A percentile compares a stretch with the other conserved stretches of the same genome.
phyloP scores from a whole-genome alignment of 164 flowering plant genomes.

The Magnolia officinalis region DNA sequence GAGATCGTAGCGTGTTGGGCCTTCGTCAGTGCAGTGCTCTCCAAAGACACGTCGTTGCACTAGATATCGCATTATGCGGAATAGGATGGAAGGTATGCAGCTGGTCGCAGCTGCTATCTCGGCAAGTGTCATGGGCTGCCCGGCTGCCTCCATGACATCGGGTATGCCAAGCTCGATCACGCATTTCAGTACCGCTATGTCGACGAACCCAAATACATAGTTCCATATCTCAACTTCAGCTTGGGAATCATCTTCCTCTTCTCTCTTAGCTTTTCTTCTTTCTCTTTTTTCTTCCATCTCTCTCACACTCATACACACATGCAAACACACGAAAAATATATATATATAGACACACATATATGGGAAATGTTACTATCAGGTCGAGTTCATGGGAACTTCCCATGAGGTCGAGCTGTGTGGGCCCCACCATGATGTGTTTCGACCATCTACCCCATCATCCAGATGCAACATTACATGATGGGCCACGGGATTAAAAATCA shows the following conservation, averaged over 20 bases:
- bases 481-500: no score
- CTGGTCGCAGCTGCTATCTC: slow-evolving; percentile 35
- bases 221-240: slow-evolving; percentile 48
- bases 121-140: slow-evolving; percentile 35
- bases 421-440: no score
- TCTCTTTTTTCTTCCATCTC: no score
- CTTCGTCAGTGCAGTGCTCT: background rate
- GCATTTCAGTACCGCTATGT: slow-evolving; percentile 52
- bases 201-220: slow-evolving; percentile 41
- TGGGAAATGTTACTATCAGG: no score
- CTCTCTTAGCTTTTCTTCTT: background rate
- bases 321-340: no score
- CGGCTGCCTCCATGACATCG: slow-evolving; percentile 39
- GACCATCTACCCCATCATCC: no score
- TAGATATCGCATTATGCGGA: slow-evolving; percentile 53
- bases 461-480: no score
- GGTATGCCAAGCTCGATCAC: slow-evolving; percentile 60
- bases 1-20: background rate
- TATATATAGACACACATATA: no score
- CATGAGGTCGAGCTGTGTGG: no score
- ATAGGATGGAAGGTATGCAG: slow-evolving; percentile 30
- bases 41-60: slow-evolving; percentile 7
- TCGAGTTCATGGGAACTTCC: no score
- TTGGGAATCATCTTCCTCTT: slow-evolving; percentile 34
- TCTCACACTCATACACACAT: no score